phyloP scores from a whole-genome alignment of 108 stramenopile genomes.

The Asterionellopsis glacialis region DNA sequence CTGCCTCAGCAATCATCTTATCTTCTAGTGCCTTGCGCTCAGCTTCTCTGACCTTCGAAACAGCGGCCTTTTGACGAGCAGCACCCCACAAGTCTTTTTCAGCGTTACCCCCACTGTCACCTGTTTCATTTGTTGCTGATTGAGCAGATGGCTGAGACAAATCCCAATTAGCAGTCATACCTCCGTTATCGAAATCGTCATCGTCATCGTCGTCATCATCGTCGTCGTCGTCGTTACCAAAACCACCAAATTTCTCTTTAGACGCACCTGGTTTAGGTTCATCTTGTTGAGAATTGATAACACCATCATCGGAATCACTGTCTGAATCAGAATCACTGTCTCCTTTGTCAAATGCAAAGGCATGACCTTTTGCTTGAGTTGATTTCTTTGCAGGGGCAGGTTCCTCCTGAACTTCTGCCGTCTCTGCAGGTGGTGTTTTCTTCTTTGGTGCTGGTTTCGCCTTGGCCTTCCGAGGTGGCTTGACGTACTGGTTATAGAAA shows the following conservation, averaged over 20 bases:
- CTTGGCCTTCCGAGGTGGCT: constrained; percentile 40
- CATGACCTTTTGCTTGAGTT: constrained; percentile 29
- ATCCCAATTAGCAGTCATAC: constrained; percentile 63
- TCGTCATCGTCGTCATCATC: constrained; percentile 47
- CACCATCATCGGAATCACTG: constrained; percentile 14
- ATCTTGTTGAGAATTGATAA: background rate
- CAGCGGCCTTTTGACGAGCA: constrained; percentile 67
- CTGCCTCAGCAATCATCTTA: constrained; percentile 72
- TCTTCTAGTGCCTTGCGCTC: constrained; percentile 82
- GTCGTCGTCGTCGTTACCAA: constrained; percentile 37
- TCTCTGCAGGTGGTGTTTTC: background rate
- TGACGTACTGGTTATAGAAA: constrained; percentile 23
- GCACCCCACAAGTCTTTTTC: constrained; percentile 84
- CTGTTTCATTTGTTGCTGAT: constrained; percentile 15
- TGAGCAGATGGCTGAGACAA: constrained; percentile 38
- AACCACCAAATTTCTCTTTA: constrained; percentile 6
- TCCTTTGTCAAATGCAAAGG: constrained; percentile 80
- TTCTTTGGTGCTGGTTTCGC: constrained; percentile 8
- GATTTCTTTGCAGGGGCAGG: constrained; percentile 2
- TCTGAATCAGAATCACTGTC: constrained; percentile 70
- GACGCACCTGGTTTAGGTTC: background rate
- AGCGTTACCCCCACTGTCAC: constrained; percentile 32
- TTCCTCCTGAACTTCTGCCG: background rate
- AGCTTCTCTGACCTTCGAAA: constrained; percentile 68
- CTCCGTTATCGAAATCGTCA: constrained; percentile 40